A percentile compares a stretch with the other conserved stretches of the same genome.
These are phyloP conservation scores for Colletotrichum orchidophilum DNA, from an alignment of 2,329 filamentous ascomycete species.

Conservation along the genomic window DNA sequence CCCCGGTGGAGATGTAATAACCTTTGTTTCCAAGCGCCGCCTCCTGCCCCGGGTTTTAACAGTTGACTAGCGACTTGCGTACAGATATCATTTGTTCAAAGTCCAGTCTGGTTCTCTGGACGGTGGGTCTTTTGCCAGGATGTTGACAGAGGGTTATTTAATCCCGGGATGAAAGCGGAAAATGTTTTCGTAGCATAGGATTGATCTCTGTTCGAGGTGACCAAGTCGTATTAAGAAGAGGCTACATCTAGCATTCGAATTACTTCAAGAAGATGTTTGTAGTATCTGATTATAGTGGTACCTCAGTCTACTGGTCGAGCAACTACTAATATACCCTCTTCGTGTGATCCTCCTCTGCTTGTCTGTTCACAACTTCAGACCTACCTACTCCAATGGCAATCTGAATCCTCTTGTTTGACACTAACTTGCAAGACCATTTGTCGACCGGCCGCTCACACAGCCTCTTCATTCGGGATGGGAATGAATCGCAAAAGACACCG, in stretches of 20 bases:
- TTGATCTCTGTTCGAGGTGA: not conserved
- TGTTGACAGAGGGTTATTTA: not conserved
- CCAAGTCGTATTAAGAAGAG: not conserved
- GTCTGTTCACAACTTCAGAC: too few species aligned
- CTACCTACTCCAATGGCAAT: too few species aligned
- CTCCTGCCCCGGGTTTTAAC: not conserved
- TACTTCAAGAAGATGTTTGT: not conserved
- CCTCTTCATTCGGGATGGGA: not conserved
- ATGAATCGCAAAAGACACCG: constrained; percentile 4
- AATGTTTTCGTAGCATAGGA: not conserved
- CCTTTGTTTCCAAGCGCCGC: not conserved
- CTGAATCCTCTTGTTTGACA: not conserved
- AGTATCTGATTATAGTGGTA: not conserved
- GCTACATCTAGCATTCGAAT: not conserved
- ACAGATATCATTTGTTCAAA: not conserved
- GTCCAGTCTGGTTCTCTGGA: not conserved
- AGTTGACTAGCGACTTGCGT: not conserved
- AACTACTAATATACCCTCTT: too few species aligned
- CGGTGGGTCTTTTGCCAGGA: not conserved
- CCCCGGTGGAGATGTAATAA: too few species aligned
- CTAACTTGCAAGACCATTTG: not conserved
- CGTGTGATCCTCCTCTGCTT: too few species aligned
- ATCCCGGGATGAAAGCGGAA: not conserved
- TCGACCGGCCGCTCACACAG: not conserved
- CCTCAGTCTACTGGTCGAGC: not conserved